Evolutionary conservation across 2,329 filamentous ascomycete genomes (phyloP).

Genomic region (Paraconiothyrium brasiliense): DNA sequence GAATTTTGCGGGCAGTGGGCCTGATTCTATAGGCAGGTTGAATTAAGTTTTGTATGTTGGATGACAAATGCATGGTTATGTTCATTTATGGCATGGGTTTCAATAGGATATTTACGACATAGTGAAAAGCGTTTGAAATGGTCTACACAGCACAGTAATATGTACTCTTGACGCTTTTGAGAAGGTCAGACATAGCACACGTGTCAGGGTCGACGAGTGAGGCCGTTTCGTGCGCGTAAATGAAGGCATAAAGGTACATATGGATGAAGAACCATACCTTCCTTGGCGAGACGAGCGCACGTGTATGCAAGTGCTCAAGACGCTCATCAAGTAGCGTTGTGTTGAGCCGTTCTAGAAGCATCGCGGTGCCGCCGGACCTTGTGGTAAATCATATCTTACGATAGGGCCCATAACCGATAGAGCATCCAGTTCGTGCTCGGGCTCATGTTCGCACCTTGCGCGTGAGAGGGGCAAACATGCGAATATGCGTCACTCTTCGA

Average conservation of each 20-base stretch:
- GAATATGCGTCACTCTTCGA: background rate
- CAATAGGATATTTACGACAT: background rate
- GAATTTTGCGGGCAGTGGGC: constrained; percentile 51
- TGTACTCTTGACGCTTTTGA: background rate
- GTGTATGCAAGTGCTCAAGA: background rate
- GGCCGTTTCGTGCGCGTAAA: background rate
- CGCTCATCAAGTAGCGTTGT: background rate
- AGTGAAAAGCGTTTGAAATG: background rate
- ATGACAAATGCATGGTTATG: background rate
- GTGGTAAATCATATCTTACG: background rate
- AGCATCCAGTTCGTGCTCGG: background rate
- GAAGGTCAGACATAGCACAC: background rate
- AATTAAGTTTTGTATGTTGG: background rate
- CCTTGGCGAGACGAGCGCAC: background rate
- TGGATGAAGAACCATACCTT: background rate
- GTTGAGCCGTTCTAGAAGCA: background rate
- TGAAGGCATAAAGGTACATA: background rate
- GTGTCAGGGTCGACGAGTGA: background rate
- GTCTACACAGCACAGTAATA: no score
- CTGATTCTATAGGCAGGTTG: constrained; percentile 4
- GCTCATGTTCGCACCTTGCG: background rate
- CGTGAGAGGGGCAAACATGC: background rate
- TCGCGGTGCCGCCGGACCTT: background rate
- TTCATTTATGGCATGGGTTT: background rate
- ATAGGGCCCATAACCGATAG: background rate